Conservation (phyloP, 345 rosid species). For the Corchorus capsularis region DNA sequence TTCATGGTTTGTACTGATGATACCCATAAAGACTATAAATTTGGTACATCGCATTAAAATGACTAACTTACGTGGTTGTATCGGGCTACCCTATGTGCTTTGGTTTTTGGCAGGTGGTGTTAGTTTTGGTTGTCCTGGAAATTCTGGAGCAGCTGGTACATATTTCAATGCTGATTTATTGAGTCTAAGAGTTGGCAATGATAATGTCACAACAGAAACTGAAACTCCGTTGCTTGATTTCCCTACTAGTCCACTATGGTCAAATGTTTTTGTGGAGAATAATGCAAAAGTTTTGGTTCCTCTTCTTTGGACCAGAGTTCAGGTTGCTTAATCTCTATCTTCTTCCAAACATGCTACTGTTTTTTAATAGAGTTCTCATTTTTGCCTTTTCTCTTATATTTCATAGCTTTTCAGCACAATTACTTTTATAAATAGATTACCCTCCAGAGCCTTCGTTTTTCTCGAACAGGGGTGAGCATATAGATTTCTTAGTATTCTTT, state of each 20-base stretch:
- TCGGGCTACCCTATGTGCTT: slow-evolving; percentile 20
- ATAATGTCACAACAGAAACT: slow-evolving; percentile 80
- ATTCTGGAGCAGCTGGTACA: slow-evolving; percentile 99
- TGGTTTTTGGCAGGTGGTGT: slow-evolving; percentile 67
- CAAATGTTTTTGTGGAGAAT: slow-evolving; percentile 91
- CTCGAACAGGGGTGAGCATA: neutral
- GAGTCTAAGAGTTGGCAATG: slow-evolving; percentile 89
- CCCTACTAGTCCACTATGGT: slow-evolving; percentile 79
- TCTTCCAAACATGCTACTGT: neutral
- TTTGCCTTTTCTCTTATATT: neutral
- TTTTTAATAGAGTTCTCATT: slow-evolving; percentile 17
- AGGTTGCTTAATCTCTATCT: slow-evolving; percentile 51
- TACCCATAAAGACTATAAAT: slow-evolving; percentile 14
- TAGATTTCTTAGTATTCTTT: slow-evolving; percentile 12
- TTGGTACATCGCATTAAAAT: neutral
- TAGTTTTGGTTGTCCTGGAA: slow-evolving; percentile 78
- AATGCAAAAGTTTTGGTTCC: slow-evolving; percentile 94
- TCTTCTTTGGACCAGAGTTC: slow-evolving; percentile 94
- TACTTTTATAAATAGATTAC: neutral
- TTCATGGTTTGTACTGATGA: slow-evolving; percentile 76
- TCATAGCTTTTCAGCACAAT: neutral
- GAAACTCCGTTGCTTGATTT: slow-evolving; percentile 95
- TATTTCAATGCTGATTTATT: slow-evolving; percentile 78
- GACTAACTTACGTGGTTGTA: neutral
- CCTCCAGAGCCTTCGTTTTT: slow-evolving; percentile 11